phyloP scores from a whole-genome alignment of 495 filamentous ascomycete species.

The Tuber umbilicatum region DNA sequence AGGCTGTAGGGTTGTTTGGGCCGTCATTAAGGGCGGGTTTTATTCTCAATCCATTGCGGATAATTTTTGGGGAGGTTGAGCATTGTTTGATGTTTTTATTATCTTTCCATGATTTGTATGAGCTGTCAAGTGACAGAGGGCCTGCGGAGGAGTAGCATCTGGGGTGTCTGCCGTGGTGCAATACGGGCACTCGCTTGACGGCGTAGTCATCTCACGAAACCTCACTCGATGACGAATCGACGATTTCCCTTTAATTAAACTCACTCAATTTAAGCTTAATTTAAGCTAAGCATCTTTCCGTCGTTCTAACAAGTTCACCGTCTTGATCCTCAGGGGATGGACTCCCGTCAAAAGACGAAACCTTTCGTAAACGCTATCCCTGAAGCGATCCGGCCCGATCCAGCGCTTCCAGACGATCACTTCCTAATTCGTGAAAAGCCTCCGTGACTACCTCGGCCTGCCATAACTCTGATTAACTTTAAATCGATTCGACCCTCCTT shows the following conservation, averaged over 20 bases:
- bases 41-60: not conserved
- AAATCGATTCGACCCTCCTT: not conserved
- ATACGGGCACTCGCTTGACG: not conserved
- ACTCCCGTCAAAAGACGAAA: too few relatives aligned
- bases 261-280: not conserved
- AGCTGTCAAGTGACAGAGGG: not conserved
- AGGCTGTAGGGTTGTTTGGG: not conserved
- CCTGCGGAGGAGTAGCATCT: not conserved
- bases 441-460: not conserved
- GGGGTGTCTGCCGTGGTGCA: not conserved
- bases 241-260: not conserved
- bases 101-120: not conserved
- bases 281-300: not conserved
- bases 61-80: not conserved
- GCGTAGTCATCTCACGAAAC: not conserved
- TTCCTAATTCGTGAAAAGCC: not conserved
- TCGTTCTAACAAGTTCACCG: not conserved
- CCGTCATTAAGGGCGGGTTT: not conserved
- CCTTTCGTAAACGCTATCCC: too few relatives aligned
- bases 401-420: not conserved
- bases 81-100: not conserved
- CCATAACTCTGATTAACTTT: not conserved
- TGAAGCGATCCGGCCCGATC: not conserved
- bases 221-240: not conserved
- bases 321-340: too few relatives aligned